A percentile compares a stretch with the other conserved stretches of the same genome.
These are phyloP conservation scores for Cryptosporidium parvum DNA, from an alignment of 169 alveolate species.

Conservation along the genomic window DNA sequence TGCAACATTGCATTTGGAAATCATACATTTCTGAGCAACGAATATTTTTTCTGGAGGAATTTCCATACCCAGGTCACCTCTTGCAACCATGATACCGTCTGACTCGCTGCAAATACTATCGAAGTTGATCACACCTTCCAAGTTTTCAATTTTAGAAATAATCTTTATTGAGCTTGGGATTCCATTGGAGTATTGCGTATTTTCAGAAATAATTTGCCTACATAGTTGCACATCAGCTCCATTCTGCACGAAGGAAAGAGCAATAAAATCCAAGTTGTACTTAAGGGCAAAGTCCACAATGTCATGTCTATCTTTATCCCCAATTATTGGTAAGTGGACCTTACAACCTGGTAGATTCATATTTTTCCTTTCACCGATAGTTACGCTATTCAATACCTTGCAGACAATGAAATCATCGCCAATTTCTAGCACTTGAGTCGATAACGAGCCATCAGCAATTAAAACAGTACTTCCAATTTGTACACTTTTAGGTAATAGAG, in stretches of 20 bases:
- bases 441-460: constrained; percentile 97
- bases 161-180: constrained; percentile 94
- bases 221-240: constrained; percentile 84
- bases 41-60: constrained; percentile 97
- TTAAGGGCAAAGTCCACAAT: constrained; percentile 96
- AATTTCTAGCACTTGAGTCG: constrained; percentile 91
- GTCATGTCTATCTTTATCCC: constrained; percentile 97
- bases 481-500: constrained; percentile 93
- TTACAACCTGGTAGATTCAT: constrained; percentile 98
- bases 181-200: constrained; percentile 68
- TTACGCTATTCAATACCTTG: constrained; percentile 92
- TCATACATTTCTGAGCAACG: constrained; percentile 96
- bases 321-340: constrained; percentile 96
- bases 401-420: constrained; percentile 86
- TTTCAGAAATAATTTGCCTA: constrained; percentile 83
- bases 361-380: constrained; percentile 96
- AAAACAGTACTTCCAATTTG: constrained; percentile 93
- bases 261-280: constrained; percentile 94
- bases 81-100: constrained; percentile 99
- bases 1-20: constrained; percentile 92
- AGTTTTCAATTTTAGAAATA: constrained; percentile 97
- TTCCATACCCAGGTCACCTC: constrained; percentile 99
- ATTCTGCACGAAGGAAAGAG: constrained; percentile 90
- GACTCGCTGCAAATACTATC: constrained; percentile 94
- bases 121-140: constrained; percentile 95